phyloP scores from a whole-genome alignment of 352 stramenopile genomes.

The Phytophthora hybrid region DNA sequence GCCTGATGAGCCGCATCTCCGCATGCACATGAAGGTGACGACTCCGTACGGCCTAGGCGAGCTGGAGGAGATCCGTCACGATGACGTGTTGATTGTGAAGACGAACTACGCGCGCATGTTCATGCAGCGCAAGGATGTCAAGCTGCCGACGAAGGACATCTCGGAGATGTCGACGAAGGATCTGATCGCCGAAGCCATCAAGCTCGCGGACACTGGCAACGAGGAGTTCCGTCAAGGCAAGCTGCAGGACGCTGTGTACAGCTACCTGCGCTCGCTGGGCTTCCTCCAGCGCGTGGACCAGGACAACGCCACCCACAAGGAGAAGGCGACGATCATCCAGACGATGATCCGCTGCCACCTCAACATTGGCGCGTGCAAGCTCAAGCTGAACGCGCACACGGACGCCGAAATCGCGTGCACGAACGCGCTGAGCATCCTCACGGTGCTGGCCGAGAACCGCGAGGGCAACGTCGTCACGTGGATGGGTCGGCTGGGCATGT shows the following conservation, averaged over 20 bases:
- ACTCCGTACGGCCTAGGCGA: conserved; percentile 78
- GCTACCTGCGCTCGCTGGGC: conserved; percentile 72
- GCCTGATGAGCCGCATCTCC: conserved; percentile 63
- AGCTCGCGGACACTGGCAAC: conserved; percentile 76
- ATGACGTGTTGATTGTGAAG: conserved; percentile 77
- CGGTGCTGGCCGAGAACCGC: conserved; percentile 77
- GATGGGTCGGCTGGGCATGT: conserved; percentile 85
- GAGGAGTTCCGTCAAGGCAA: conserved; percentile 68
- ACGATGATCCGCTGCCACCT: conserved; percentile 91
- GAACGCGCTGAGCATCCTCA: conserved; percentile 85
- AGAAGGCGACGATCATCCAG: conserved; percentile 88
- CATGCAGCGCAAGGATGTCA: conserved; percentile 85
- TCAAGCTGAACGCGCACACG: conserved; percentile 70
- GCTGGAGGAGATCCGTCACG: conserved; percentile 74
- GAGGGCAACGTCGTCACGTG: conserved; percentile 83
- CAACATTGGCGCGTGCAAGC: conserved; percentile 87
- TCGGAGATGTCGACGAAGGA: conserved; percentile 85
- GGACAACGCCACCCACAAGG: conserved; percentile 80
- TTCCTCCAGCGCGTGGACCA: conserved; percentile 85
- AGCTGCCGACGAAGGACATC: conserved; percentile 67
- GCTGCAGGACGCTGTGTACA: conserved; percentile 77
- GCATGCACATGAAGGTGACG: conserved; percentile 82
- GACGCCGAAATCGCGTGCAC: conserved; percentile 86
- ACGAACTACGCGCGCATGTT: conserved; percentile 74
- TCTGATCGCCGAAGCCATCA: conserved; percentile 69